Evolutionary conservation across 1,284 basidiomycete genomes (phyloP), one percentile per base, ranked within the genome.

Genomic region (Trametes hirsuta): DNA sequence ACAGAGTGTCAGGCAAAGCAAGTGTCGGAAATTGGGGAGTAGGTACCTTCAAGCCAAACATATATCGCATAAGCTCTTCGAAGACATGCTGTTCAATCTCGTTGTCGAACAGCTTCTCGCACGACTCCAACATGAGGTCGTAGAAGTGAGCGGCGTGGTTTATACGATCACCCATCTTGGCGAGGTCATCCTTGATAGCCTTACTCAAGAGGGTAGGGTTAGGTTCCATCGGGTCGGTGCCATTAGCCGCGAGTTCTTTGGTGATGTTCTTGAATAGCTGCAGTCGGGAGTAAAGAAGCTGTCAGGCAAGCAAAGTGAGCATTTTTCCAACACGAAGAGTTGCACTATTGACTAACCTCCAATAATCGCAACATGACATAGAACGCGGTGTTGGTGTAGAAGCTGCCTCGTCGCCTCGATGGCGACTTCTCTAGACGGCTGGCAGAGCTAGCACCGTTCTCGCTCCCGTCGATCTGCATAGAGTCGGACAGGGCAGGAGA

Each of bases 61-160:
- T 94, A 66, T 84, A 84, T 35, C 97, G 82, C 76, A 96, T 85
- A 67, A 92, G 91, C 69, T 98, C 97, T 74, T 99, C 97, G 71
- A 95, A 98, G 1, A 82, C 84, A 45, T 81, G 79, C 65, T 90
- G 90, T 69, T 98, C 97, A 25, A 98, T 82, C 72, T 97, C 94
- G 66, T 91, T 92, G 71, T 97, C 95, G 68, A 98, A 98, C 55
- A 98, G 75, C 61, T 90, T 85, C 75, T 98, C 96, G 71, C 93
- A 93, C 6, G 93, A 86, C 63, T 91, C 92, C 22, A 99, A 83
- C 66, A 96, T 79, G 58, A 95, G 83, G 55, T 88, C 87, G 70
- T 98, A 98, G 68, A 86, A 93, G 69, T 95, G 83, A 2, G 61
- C 55, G 4, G 58, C 51, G 10, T 62, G 58, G 18, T 63, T 53